These are phyloP conservation scores for Globisporangium paroecandrum DNA, from an alignment of 352 stramenopile genomes.

Conservation along the genomic window DNA sequence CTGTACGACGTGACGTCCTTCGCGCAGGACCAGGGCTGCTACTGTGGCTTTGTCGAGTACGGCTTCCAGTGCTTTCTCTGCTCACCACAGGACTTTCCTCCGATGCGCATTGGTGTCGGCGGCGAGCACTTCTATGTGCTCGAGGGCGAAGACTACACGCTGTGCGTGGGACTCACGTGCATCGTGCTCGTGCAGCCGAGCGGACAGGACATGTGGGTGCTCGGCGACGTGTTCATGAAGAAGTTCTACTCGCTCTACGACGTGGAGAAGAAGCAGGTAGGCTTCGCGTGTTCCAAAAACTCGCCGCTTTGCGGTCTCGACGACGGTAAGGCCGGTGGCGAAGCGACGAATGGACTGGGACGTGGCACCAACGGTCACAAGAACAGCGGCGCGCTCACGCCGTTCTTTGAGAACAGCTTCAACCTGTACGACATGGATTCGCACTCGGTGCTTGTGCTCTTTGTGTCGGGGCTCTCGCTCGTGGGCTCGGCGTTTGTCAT, in stretches of 20 bases:
- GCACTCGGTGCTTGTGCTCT: conserved; percentile 69
- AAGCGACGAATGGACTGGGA: not conserved
- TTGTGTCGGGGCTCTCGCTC: conserved; percentile 66
- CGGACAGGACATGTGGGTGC: conserved; percentile 93
- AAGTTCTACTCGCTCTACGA: conserved; percentile 95
- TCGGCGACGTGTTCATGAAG: conserved; percentile 96
- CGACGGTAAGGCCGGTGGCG: not conserved
- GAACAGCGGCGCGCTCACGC: conserved; percentile 15
- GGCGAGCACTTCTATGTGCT: conserved; percentile 65
- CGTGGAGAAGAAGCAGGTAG: conserved; percentile 79
- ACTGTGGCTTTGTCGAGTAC: conserved; percentile 77
- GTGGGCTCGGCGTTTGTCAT: conserved; percentile 65
- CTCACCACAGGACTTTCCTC: conserved; percentile 56
- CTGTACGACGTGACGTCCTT: conserved; percentile 64
- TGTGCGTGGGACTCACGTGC: conserved; percentile 75
- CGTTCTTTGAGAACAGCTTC: conserved; percentile 61
- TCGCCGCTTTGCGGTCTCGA: conserved; percentile 49
- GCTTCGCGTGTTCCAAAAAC: conserved; percentile 65
- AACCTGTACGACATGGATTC: conserved; percentile 75
- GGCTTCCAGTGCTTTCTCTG: conserved; percentile 83
- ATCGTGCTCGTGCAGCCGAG: conserved; percentile 74
- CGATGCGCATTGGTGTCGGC: conserved; percentile 59
- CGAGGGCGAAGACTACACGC: conserved; percentile 66
- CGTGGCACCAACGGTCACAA: not conserved
- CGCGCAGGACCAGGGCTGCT: conserved; percentile 61